Evolutionary conservation across 306 rosid species (phyloP), one percentile per base, ranked within the genome.

Genomic region (Biancaea sappan): DNA sequence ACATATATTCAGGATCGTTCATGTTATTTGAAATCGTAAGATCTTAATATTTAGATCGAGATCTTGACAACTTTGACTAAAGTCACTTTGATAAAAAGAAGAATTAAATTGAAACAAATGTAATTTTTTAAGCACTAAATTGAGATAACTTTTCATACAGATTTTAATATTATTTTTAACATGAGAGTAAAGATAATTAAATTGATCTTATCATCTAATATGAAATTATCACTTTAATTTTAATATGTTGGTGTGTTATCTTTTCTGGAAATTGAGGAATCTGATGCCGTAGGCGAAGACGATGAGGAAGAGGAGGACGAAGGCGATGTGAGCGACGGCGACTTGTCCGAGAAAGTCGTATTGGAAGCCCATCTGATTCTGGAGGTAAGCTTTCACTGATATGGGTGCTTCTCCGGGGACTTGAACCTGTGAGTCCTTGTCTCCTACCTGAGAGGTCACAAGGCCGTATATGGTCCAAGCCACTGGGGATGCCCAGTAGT

Each of bases 211-310:
- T n/a, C n/a, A n/a, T n/a, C n/a, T n/a, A n/a, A n/a, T n/a, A n/a
- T n/a, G n/a, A n/a, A n/a, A n/a, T n/a, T n/a, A n/a, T n/a, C n/a
- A n/a, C n/a, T n/a, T n/a, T n/a, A n/a, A n/a, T n/a, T n/a, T n/a
- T n/a, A n/a, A n/a, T n/a, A n/a, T n/a, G n/a, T n/a, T 32, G 37
- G 6, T 32, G 34, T 15, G 4, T 62, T 69, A 82, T 80, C 89
- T 77, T 54, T 75, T 87, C 54, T 87, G 91, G 69, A 84, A 84
- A 63, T 87, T 84, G 5, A 87, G 69, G 48, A 62, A 76, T 80
- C 80, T 87, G 84, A 87, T 84, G 71, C 82, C 66, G 2, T 72
- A 82, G 28, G 91, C 86, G 80, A 87, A 84, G 46, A 84, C 85
- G 22, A 84, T 67, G 53, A 80, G 71, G 68, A 87, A 84, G 51